These are phyloP conservation scores for Cytospora leucostoma DNA, from an alignment of 2,329 filamentous ascomycete genomes.

Conservation along the genomic window DNA sequence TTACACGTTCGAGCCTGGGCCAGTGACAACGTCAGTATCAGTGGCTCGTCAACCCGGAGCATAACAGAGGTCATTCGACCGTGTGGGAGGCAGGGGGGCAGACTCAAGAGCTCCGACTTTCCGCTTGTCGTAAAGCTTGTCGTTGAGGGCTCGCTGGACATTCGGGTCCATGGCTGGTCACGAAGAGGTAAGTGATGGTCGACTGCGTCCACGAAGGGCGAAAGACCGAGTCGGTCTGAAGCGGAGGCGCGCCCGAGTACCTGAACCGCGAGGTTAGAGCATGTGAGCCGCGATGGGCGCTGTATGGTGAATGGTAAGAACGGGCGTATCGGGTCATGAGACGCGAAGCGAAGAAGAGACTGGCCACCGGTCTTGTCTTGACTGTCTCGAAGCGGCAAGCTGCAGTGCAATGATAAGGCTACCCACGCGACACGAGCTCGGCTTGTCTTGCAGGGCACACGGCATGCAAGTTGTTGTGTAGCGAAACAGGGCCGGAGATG, in stretches of 20 bases:
- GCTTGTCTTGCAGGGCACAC: not conserved
- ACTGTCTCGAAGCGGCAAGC: not conserved
- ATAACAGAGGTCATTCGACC: not conserved
- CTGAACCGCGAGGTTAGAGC: not conserved
- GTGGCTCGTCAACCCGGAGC: not conserved
- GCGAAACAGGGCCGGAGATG: not conserved
- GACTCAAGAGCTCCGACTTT: conserved; percentile 97
- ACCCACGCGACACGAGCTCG: not conserved
- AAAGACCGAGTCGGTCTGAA: not conserved
- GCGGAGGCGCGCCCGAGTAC: not conserved
- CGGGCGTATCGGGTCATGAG: not conserved
- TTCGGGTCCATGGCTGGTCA: conserved; percentile 72
- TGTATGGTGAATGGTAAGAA: not conserved
- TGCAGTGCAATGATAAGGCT: not conserved
- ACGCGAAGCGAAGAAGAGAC: not conserved
- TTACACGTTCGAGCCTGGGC: conserved; percentile 80
- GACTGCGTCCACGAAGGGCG: not conserved
- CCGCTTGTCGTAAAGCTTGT: conserved; percentile 98
- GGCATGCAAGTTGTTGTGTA: not conserved
- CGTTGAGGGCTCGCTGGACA: conserved; percentile 88
- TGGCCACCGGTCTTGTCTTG: not conserved
- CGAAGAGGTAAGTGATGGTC: not conserved
- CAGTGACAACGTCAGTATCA: conserved; percentile 11
- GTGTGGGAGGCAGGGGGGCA: conserved; percentile 38
- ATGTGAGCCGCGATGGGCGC: not conserved